Evolutionary conservation across 2,329 filamentous ascomycete species (phyloP).

Genomic region (Diaporthe batatas): DNA sequence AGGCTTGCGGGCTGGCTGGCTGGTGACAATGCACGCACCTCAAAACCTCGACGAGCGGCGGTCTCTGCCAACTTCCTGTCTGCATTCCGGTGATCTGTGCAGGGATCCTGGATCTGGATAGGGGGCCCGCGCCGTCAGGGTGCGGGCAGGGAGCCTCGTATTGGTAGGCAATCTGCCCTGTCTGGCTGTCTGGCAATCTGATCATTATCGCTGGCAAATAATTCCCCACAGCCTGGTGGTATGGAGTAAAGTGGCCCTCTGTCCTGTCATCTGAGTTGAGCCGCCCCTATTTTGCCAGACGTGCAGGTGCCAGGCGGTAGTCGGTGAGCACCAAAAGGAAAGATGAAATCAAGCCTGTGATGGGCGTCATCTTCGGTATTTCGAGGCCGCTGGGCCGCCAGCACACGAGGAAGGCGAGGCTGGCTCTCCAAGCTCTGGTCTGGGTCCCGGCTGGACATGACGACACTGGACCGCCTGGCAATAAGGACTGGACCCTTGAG

Average conservation of each 20-base stretch:
- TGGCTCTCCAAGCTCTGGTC: constrained; percentile 11
- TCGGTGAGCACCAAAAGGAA: constrained; percentile 33
- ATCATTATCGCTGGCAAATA: constrained; percentile 30
- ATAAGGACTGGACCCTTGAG: constrained; percentile 16
- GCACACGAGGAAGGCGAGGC: constrained; percentile 26
- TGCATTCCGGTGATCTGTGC: constrained; percentile 32
- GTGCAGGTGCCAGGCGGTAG: constrained; percentile 37
- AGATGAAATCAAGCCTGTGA: constrained; percentile 1
- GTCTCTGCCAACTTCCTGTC: constrained; percentile 31
- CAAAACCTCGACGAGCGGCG: constrained; percentile 1
- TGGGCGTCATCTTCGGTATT: constrained; percentile 27
- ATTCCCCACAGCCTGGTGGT: constrained; percentile 33
- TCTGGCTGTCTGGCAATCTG: constrained; percentile 6
- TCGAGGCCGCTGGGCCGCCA: constrained; percentile 16
- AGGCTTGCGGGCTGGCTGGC: constrained; percentile 16
- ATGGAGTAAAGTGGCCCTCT: constrained; percentile 34
- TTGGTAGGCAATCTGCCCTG: constrained; percentile 26
- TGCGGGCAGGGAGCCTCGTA: constrained; percentile 34
- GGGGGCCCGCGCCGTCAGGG: constrained; percentile 24
- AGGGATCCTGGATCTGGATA: constrained; percentile 31
- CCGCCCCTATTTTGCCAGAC: constrained; percentile 34
- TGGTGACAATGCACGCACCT: constrained; percentile 19
- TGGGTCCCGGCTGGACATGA: constrained; percentile 31
- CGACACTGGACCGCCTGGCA: constrained; percentile 32
- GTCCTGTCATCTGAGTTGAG: constrained; percentile 36